Evolutionary conservation across 1,284 basidiomycete species (phyloP), one percentile per base, ranked within the genome.

Genomic region (Rhodotorula sp.): DNA sequence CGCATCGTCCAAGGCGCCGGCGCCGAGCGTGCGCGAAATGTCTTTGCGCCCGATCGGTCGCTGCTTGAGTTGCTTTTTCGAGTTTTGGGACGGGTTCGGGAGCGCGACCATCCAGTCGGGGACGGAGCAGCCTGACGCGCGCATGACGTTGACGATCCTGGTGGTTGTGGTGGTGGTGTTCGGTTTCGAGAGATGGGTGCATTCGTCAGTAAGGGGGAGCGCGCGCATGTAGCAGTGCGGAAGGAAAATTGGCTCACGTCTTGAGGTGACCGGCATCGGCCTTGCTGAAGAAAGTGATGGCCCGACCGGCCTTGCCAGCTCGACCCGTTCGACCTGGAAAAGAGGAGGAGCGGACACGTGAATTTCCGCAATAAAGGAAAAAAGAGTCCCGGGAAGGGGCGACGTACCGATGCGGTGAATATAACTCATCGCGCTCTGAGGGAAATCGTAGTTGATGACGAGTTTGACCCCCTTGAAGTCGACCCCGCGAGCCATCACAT

Each of bases 401-500:
- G 23, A 78, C 85, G 71, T 62, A 86, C 92, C 95, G 69, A 99
- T 97, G 38, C 95, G 86, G 82, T 99, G 95, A 48, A 99, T 87
- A 79, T 99, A 99, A 77, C 89, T 92, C 80, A 97, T 93, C 3
- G 95, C 90, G 67, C 88, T 93, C 65, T 90, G 93, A 2, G 94
- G 94, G 81, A 97, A 95, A 81, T 97, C 94, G 58, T 78, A 77
- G 69, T 97, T 99, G 80, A 99, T 90, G 18, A 99, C 95, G 77
- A 97, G 89, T 73, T 90, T 86, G 57, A 99, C 89, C 19, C 94
- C 94, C 80, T 92, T 91, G 84, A 99, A 98, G 80, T 99, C 95
- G 88, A 99, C 95, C 6, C 95, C 97, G 75, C 97, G 86, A 18
- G 93, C 93, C 89, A 97, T 90, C 52, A 97, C 91, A 79, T 97